phyloP scores from a whole-genome alignment of 1,284 basidiomycete species.

The Singerocomus rubriflavus region DNA sequence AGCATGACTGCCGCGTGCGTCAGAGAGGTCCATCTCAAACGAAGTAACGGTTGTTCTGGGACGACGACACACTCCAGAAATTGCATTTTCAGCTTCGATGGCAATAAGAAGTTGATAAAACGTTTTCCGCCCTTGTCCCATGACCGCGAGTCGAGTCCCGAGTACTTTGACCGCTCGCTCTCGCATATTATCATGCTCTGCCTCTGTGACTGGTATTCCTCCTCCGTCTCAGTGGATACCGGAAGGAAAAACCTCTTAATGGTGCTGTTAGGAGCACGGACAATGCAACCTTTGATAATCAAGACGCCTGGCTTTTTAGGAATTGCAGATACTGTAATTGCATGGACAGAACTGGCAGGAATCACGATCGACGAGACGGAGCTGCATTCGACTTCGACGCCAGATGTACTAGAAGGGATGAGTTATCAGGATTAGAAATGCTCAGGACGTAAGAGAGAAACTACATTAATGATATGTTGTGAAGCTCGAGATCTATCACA shows the following conservation, averaged over 20 bases:
- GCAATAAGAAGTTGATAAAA: slow-evolving; percentile 24
- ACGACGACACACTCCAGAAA: slow-evolving; percentile 79
- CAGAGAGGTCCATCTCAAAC: slow-evolving; percentile 82
- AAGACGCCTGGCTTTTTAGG: slow-evolving; percentile 68
- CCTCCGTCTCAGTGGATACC: slow-evolving; percentile 68
- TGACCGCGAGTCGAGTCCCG: slow-evolving; percentile 64
- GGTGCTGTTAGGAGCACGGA: slow-evolving; percentile 74
- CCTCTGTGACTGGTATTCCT: slow-evolving; percentile 56
- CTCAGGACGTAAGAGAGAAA: slow-evolving; percentile 10
- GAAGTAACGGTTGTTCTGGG: slow-evolving; percentile 81
- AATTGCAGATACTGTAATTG: slow-evolving; percentile 69
- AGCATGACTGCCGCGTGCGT: slow-evolving; percentile 91
- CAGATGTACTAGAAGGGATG: slow-evolving; percentile 63
- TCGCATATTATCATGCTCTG: slow-evolving; percentile 62
- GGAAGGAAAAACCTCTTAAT: slow-evolving; percentile 76
- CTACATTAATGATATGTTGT: slow-evolving; percentile 79
- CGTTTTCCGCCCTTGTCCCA: slow-evolving; percentile 47
- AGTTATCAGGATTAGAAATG: slow-evolving; percentile 2
- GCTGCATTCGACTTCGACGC: slow-evolving; percentile 70
- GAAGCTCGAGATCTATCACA: slow-evolving; percentile 85
- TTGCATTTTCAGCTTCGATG: slow-evolving; percentile 37
- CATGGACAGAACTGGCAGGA: slow-evolving; percentile 72
- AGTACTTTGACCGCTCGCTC: slow-evolving; percentile 63
- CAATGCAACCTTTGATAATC: slow-evolving; percentile 71
- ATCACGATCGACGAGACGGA: slow-evolving; percentile 56